These are phyloP conservation scores for Diaporthe vaccinii DNA, from an alignment of 2,329 filamentous ascomycete genomes.

Conservation along the genomic window DNA sequence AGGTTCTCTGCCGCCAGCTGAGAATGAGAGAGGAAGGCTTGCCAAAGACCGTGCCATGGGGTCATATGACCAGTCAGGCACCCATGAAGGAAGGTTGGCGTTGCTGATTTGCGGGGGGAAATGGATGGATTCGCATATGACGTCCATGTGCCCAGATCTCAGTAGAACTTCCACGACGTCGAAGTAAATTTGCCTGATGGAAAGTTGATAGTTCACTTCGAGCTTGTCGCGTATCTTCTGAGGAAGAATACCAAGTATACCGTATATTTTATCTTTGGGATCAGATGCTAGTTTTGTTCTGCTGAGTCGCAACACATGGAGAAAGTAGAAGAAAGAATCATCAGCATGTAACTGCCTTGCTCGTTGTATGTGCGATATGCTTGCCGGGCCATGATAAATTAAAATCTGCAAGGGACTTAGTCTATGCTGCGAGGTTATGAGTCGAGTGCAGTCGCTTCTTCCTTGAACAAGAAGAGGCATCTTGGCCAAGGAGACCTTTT, in stretches of 20 bases:
- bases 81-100: background rate
- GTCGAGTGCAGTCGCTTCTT: background rate
- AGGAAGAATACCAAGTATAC: constrained; percentile 3
- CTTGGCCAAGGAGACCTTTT: background rate
- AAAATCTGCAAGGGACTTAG: constrained; percentile 5
- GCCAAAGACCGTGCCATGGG: background rate
- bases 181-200: constrained; percentile 2
- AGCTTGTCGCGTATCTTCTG: background rate
- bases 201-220: background rate
- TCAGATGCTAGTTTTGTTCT: background rate
- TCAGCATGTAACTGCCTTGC: background rate
- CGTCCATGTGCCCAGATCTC: background rate
- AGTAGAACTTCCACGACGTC: background rate
- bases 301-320: constrained; percentile 9
- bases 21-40: background rate
- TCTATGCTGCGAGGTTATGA: background rate
- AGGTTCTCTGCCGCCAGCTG: background rate
- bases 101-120: constrained; percentile 1
- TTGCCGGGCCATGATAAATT: background rate
- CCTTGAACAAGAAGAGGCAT: background rate
- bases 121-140: constrained; percentile 21
- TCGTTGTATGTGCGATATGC: background rate
- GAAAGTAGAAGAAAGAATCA: background rate
- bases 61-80: constrained; percentile 25
- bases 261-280: constrained; percentile 2